Conservation (phyloP, 2,329 filamentous ascomycete species). For the Aureobasidium sp. region DNA sequence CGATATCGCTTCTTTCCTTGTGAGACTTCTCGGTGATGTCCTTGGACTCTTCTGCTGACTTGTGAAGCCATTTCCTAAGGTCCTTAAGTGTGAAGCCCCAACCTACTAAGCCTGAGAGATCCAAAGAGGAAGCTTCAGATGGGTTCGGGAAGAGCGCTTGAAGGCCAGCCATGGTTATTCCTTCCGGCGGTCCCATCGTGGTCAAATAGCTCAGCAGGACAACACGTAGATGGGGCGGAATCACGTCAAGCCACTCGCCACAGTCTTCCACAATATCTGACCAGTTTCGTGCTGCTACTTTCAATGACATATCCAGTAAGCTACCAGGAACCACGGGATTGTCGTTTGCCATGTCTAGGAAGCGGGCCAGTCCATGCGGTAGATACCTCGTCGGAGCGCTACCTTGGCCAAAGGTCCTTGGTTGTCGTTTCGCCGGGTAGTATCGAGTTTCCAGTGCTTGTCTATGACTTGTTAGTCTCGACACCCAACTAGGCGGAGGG, state of each 20-base stretch:
- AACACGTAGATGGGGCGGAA: slow-evolving; percentile 45
- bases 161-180: slow-evolving; percentile 36
- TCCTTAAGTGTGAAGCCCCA: slow-evolving; percentile 39
- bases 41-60: slow-evolving; percentile 2
- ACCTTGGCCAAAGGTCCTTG: slow-evolving; percentile 9
- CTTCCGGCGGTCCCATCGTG: slow-evolving; percentile 36
- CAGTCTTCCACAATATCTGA: slow-evolving; percentile 49
- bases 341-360: slow-evolving; percentile 17
- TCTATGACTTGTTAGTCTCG: slow-evolving; percentile 18
- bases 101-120: slow-evolving; percentile 44
- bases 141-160: slow-evolving; percentile 42
- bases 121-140: slow-evolving; percentile 41
- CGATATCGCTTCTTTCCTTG: neutral
- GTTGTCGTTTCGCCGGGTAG: neutral
- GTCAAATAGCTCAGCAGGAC: slow-evolving; percentile 49
- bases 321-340: slow-evolving; percentile 24
- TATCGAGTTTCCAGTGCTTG: neutral
- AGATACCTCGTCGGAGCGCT: slow-evolving; percentile 18
- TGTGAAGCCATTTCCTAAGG: slow-evolving; percentile 36
- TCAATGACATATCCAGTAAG: slow-evolving; percentile 44
- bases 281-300: slow-evolving; percentile 49
- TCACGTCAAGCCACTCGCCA: slow-evolving; percentile 42
- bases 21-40: neutral
- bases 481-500: slow-evolving; percentile 38
- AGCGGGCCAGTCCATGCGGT: slow-evolving; percentile 20